phyloP scores from a whole-genome alignment of 1,284 basidiomycete species.

The Apiotrichum gamsii region DNA sequence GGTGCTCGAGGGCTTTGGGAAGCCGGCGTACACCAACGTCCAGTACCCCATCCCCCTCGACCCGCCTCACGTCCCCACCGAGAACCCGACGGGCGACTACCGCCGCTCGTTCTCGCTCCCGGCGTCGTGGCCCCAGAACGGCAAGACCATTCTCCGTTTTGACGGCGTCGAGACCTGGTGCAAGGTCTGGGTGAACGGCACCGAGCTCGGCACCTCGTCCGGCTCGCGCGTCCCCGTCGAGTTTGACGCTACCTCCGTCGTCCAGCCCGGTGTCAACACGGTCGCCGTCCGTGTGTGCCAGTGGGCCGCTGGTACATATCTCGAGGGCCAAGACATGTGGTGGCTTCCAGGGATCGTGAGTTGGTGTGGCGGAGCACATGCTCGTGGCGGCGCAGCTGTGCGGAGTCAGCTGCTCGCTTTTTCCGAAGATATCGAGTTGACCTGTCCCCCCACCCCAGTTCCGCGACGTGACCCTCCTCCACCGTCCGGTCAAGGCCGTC shows the following conservation, averaged over 20 bases:
- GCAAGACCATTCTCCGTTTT: slow-evolving; percentile 15
- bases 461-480: slow-evolving; percentile 20
- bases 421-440: no score
- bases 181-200: slow-evolving; percentile 18
- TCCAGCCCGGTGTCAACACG: slow-evolving; percentile 2
- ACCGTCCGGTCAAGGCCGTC: slow-evolving; percentile 15
- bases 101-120: slow-evolving; percentile 6
- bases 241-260: slow-evolving; percentile 10
- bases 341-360: slow-evolving; percentile 29
- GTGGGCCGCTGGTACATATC: slow-evolving; percentile 18
- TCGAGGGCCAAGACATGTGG: slow-evolving; percentile 28
- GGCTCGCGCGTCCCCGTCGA: slow-evolving; percentile 13
- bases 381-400: no score
- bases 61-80: slow-evolving; percentile 12
- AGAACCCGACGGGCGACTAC: slow-evolving; percentile 21
- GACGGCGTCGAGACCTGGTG: slow-evolving; percentile 19
- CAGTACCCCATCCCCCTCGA: slow-evolving; percentile 14
- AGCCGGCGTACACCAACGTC: slow-evolving; percentile 15
- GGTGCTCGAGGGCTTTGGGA: slow-evolving; percentile 15
- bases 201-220: slow-evolving; percentile 2
- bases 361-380: background rate
- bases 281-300: slow-evolving; percentile 21
- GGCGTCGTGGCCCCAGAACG: slow-evolving; percentile 1
- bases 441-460: no score
- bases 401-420: no score